Conservation (phyloP, 169 alveolate species). For the Cryptosporidium ryanae region DNA sequence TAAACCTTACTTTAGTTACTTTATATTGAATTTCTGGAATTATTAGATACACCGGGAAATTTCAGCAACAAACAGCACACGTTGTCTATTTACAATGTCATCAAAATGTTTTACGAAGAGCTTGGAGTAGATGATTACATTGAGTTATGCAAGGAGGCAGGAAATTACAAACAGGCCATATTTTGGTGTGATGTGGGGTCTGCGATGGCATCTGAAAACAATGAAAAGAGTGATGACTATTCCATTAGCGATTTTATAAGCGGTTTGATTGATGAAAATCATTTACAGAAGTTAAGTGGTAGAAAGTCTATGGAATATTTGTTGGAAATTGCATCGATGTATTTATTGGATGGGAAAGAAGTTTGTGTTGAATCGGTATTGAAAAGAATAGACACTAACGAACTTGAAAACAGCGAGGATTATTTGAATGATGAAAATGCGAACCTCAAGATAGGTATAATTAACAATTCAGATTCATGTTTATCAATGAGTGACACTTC, state of each 20-base stretch:
- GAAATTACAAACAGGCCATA: constrained; percentile 54
- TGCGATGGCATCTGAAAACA: not conserved
- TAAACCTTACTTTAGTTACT: no score
- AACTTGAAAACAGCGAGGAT: constrained; percentile 2
- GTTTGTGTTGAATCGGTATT: constrained; percentile 38
- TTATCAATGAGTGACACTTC: no score
- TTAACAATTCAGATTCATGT: no score
- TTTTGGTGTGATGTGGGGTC: constrained; percentile 64
- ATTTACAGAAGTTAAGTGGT: not conserved
- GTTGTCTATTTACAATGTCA: no score
- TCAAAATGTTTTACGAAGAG: no score
- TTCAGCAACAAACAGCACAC: no score
- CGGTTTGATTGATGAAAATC: not conserved
- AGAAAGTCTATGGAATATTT: constrained; percentile 20
- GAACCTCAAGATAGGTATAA: no score
- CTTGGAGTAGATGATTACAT: constrained; percentile 34
- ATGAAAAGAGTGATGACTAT: not conserved
- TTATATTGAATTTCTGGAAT: no score
- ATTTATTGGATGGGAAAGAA: constrained; percentile 34
- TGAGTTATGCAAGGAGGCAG: constrained; percentile 58
- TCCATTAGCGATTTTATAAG: not conserved
- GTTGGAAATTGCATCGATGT: constrained; percentile 51
- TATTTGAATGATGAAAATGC: constrained; percentile 11
- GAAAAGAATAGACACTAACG: constrained; percentile 7
- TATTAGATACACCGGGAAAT: no score